Evolutionary conservation across 2,329 filamentous ascomycete genomes (phyloP).

Genomic region (Mycosphaerella arachidis): DNA sequence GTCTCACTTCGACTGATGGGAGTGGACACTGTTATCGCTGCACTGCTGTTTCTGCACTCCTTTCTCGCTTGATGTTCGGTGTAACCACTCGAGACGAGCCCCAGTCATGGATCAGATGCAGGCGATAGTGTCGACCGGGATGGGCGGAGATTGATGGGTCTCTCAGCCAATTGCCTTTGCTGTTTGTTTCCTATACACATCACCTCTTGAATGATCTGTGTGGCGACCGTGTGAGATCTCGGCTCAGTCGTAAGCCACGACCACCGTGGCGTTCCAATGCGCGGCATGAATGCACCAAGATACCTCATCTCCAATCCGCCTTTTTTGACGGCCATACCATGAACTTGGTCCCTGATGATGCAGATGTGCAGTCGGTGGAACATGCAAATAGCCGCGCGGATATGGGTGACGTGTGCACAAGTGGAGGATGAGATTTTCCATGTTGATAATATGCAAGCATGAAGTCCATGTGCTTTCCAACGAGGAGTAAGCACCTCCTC

Average conservation of each 20-base stretch:
- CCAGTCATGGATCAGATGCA: background rate
- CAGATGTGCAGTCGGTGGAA: background rate
- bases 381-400: background rate
- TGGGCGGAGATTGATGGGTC: background rate
- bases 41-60: background rate
- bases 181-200: background rate
- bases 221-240: background rate
- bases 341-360: background rate
- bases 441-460: background rate
- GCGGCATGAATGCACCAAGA: too few species aligned
- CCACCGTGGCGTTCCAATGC: background rate
- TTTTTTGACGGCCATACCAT: background rate
- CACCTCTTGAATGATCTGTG: background rate
- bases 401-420: background rate
- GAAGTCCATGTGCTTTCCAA: background rate
- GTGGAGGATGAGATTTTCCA: background rate
- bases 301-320: background rate
- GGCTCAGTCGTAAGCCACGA: background rate
- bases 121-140: conserved; percentile 1
- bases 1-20: background rate
- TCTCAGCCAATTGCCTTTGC: background rate
- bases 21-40: background rate
- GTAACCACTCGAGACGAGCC: background rate
- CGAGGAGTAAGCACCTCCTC: background rate
- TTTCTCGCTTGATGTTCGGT: background rate